Evolutionary conservation across 129 eudicot genomes (phyloP).

Genomic region (Flaveria trinervia): DNA sequence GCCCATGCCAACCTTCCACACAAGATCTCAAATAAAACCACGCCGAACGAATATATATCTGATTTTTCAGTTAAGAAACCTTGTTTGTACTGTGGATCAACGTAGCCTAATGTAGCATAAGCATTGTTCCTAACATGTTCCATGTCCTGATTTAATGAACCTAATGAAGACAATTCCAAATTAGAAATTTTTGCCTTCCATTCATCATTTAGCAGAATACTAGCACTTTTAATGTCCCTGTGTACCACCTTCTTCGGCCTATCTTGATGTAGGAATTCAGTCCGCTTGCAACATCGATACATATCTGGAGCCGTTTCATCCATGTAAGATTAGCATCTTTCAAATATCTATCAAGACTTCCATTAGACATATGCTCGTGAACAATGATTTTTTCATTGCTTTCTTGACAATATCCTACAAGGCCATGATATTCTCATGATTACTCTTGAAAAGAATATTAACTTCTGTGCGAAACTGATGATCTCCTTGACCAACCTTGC

Average conservation of each 20-base stretch:
- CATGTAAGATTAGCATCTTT: not conserved
- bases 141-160: not conserved
- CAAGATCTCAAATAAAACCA: not conserved
- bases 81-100: not conserved
- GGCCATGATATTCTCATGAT: not conserved
- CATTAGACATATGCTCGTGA: slow-evolving; percentile 8
- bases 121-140: not conserved
- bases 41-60: not conserved
- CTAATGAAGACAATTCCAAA: not conserved
- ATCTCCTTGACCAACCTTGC: not conserved
- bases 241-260: not conserved
- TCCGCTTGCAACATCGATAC: not conserved
- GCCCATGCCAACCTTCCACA: slow-evolving; percentile 2
- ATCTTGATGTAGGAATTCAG: not conserved
- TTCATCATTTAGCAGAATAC: not conserved
- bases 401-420: not conserved
- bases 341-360: slow-evolving; percentile 6
- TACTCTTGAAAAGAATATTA: not conserved
- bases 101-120: not conserved
- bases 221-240: not conserved
- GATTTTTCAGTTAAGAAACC: not conserved
- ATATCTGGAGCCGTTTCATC: not conserved
- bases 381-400: not conserved
- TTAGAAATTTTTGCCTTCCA: not conserved
- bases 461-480: not conserved